These are phyloP conservation scores for Colletotrichum nymphaeae DNA, from an alignment of 2,329 filamentous ascomycete genomes.

Conservation along the genomic window DNA sequence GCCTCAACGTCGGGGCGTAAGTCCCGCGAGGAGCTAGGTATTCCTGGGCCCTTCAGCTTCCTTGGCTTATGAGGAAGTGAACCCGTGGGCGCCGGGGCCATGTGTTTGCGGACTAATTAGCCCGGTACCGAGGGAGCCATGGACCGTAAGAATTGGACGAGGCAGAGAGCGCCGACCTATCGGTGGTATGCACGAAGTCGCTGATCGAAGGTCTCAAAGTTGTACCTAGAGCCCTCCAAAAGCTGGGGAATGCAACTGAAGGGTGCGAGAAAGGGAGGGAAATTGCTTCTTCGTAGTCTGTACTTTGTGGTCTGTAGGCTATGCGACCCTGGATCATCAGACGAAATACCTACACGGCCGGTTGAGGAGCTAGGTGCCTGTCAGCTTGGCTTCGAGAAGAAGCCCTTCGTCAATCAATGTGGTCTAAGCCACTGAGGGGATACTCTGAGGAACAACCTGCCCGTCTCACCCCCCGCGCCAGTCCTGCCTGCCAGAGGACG, in stretches of 20 bases:
- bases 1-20: neutral
- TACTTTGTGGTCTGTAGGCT: neutral
- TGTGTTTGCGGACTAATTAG: neutral
- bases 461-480: neutral
- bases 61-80: neutral
- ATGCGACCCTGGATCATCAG: slow-evolving; percentile 10
- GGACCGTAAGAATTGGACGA: neutral
- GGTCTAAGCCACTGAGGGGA: neutral
- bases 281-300: slow-evolving; percentile 2
- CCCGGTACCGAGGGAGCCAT: no score
- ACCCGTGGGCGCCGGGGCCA: neutral
- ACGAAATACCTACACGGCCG: slow-evolving; percentile 1
- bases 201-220: neutral
- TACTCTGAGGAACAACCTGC: neutral
- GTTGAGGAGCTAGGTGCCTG: neutral
- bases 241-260: neutral
- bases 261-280: neutral
- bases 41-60: neutral
- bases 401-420: neutral
- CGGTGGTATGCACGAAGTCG: neutral
- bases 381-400: slow-evolving; percentile 23
- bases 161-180: neutral
- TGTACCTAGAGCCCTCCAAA: neutral
- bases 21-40: neutral
- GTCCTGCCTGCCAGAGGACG: neutral